Evolutionary conservation across 345 rosid genomes (phyloP).

Genomic region (Melastoma malabathricum): DNA sequence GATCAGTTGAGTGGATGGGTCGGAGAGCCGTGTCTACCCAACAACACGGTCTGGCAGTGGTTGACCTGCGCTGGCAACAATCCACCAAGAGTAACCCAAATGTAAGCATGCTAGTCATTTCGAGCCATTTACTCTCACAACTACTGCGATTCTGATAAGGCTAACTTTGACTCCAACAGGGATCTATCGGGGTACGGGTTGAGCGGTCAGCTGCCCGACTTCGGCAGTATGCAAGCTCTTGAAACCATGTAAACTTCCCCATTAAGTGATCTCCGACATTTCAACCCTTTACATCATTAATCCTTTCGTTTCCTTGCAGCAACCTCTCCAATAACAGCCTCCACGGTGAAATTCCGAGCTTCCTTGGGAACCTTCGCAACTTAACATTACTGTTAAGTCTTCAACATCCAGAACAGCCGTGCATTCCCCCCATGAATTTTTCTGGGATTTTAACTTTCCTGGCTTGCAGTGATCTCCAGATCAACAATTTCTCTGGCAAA

Average conservation of each 20-base stretch:
- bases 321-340: constrained; percentile 5
- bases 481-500: constrained; percentile 6
- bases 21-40: constrained; percentile 7
- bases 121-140: neutral
- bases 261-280: too few species aligned
- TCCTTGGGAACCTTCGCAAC: constrained; percentile 9
- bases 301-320: neutral
- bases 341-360: constrained; percentile 5
- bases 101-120: neutral
- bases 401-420: neutral
- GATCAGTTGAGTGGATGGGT: constrained; percentile 3
- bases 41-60: constrained; percentile 4
- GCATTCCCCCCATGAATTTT: neutral
- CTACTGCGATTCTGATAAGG: neutral
- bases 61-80: constrained; percentile 1
- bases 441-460: neutral
- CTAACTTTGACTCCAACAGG: constrained; percentile 1
- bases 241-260: constrained; percentile 1
- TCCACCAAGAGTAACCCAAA: constrained; percentile 6
- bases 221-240: constrained; percentile 11
- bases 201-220: constrained; percentile 4
- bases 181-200: constrained; percentile 3
- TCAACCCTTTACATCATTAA: neutral
- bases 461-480: constrained; percentile 1
- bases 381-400: constrained; percentile 4